phyloP scores from a whole-genome alignment of 2,329 filamentous ascomycete species.

The Shiraia bambusicola region DNA sequence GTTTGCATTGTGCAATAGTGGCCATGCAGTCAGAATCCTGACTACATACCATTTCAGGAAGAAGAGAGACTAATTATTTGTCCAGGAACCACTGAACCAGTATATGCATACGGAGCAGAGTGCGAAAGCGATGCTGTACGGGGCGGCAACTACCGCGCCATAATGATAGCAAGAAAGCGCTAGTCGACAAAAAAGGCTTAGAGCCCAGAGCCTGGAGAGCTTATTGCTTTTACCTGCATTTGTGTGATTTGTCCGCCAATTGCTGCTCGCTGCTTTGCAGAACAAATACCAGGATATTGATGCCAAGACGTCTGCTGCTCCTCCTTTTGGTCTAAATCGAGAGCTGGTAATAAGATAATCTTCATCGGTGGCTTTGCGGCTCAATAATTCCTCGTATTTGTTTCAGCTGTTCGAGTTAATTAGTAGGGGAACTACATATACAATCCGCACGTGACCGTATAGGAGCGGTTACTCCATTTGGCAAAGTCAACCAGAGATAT shows the following conservation, averaged over 20 bases:
- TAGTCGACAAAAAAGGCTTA: no score
- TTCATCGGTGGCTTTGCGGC: not conserved
- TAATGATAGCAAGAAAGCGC: no score
- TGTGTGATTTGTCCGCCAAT: not conserved
- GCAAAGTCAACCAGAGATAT: no score
- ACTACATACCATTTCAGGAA: no score
- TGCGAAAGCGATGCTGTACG: no score
- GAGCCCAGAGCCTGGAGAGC: no score
- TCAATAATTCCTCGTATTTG: not conserved
- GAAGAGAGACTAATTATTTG: no score
- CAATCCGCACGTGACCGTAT: not conserved
- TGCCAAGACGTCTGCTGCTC: not conserved
- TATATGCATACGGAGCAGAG: no score
- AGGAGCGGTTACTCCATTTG: not conserved
- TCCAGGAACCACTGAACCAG: no score
- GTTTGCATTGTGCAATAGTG: slow-evolving; percentile 7
- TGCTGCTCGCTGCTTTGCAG: not conserved
- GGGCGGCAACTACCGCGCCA: no score
- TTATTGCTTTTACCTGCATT: not conserved
- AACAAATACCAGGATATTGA: not conserved
- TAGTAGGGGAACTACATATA: not conserved
- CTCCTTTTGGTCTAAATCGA: not conserved
- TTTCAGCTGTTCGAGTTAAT: not conserved
- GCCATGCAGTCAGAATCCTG: no score
- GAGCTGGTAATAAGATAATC: no score